Percentiles rank a stretch among this genome's conserved stretches.
These are phyloP conservation scores for Termitomyces sp. DNA, from an alignment of 768 basidiomycete species.

Conservation along the genomic window DNA sequence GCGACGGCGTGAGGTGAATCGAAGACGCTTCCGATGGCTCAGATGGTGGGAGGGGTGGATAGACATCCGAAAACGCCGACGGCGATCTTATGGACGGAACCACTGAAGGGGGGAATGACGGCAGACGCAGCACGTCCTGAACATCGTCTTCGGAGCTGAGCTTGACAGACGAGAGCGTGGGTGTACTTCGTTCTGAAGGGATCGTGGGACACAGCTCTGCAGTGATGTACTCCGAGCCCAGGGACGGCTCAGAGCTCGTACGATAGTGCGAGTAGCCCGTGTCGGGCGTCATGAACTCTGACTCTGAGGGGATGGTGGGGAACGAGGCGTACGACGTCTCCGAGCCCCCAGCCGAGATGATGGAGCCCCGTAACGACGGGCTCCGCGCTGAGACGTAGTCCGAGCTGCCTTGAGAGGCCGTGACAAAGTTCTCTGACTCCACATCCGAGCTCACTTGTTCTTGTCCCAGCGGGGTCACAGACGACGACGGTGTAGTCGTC, in stretches of 20 bases:
- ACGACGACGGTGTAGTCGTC: conserved; percentile 30
- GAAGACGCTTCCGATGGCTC: conserved; percentile 24
- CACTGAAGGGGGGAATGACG: conserved; percentile 9
- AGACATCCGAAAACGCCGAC: conserved; percentile 11
- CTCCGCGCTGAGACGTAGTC: conserved; percentile 44
- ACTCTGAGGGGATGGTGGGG: conserved; percentile 58
- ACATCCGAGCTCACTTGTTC: conserved; percentile 23
- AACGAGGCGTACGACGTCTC: conserved; percentile 52
- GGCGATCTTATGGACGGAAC: conserved; percentile 15
- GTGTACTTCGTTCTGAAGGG: conserved; percentile 40
- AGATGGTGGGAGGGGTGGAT: conserved; percentile 16
- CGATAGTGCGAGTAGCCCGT: conserved; percentile 23
- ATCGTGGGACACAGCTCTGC: conserved; percentile 42
- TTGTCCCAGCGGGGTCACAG: conserved; percentile 26
- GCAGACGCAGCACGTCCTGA: conserved; percentile 16
- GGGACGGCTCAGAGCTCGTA: conserved; percentile 25
- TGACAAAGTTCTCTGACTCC: conserved; percentile 37
- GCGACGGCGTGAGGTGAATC: not conserved
- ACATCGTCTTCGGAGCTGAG: conserved; percentile 28
- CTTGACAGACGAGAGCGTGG: conserved; percentile 32
- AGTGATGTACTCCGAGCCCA: conserved; percentile 44
- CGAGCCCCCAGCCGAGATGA: conserved; percentile 41
- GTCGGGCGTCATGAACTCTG: conserved; percentile 32
- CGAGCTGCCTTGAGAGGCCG: conserved; percentile 47
- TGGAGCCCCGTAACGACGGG: conserved; percentile 44